Percentiles rank a stretch among this genome's conserved stretches.
Conservation (phyloP, 352 stramenopile species). For the Globisporangium ultimum region DNA sequence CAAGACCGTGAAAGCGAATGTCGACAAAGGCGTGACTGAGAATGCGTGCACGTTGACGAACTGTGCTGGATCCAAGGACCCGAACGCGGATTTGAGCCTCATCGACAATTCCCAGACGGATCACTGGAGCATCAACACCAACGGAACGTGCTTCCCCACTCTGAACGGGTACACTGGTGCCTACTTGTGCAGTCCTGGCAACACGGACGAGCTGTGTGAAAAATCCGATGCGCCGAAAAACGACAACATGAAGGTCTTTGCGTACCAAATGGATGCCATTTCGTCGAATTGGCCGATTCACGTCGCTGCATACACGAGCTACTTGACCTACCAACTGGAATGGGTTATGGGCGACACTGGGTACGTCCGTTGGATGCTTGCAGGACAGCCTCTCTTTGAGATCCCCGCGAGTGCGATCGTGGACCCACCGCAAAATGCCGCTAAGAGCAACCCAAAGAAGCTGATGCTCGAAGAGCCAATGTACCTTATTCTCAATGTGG, state of each 20-base stretch:
- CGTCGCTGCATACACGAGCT: conserved; percentile 56
- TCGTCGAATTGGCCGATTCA: conserved; percentile 88
- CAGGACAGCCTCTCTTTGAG: conserved; percentile 80
- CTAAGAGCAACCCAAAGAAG: conserved; percentile 42
- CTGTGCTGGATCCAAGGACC: conserved; percentile 50
- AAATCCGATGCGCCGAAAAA: conserved; percentile 11
- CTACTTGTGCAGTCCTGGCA: conserved; percentile 53
- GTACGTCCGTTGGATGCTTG: conserved; percentile 53
- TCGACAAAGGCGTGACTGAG: conserved; percentile 41
- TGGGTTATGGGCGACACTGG: conserved; percentile 33
- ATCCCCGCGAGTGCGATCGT: conserved; percentile 51
- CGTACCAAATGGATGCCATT: conserved; percentile 92
- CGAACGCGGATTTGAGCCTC: conserved; percentile 36
- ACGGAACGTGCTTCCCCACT: conserved; percentile 57
- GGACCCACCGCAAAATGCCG: conserved; percentile 25
- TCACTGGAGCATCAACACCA: conserved; percentile 58
- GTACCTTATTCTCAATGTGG: conserved; percentile 93
- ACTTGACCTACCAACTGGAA: conserved; percentile 24
- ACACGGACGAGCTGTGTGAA: conserved; percentile 30
- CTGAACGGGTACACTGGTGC: conserved; percentile 62
- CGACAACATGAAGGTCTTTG: conserved; percentile 37
- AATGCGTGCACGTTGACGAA: conserved; percentile 37
- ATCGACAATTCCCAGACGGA: conserved; percentile 28
- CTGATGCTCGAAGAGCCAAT: conserved; percentile 91
- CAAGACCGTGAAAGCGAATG: conserved; percentile 25